Conservation (phyloP, 139 green algal species). For the Volvox reticuliferus region DNA sequence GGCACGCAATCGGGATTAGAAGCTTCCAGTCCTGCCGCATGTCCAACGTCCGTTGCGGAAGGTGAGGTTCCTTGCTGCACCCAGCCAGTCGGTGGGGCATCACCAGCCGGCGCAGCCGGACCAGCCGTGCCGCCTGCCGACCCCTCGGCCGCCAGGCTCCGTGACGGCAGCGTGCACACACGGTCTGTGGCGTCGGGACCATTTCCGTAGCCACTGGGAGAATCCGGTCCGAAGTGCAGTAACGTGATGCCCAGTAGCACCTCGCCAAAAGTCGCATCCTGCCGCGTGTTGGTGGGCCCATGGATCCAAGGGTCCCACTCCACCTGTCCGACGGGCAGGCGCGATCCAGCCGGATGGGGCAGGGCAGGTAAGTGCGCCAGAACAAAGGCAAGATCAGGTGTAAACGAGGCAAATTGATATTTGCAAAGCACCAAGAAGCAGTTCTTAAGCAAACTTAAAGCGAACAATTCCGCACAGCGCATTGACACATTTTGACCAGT, state of each 20-base stretch:
- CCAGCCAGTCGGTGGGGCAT: too few species aligned
- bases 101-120: background rate
- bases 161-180: background rate
- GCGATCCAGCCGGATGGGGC: background rate
- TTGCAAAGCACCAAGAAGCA: too few species aligned
- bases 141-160: background rate
- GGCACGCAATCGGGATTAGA: too few species aligned
- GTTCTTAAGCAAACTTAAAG: too few species aligned
- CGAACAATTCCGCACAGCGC: too few species aligned
- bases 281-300: background rate
- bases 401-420: too few species aligned
- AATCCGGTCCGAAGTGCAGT: conserved; percentile 8
- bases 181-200: background rate
- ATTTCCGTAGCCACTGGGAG: background rate
- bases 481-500: too few species aligned
- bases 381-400: too few species aligned
- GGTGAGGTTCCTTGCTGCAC: too few species aligned
- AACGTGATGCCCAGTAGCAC: conserved; percentile 31
- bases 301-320: background rate
- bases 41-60: too few species aligned
- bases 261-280: background rate
- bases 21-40: too few species aligned
- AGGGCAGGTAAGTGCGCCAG: background rate
- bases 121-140: background rate
- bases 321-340: conserved; percentile 6